Percentiles rank a stretch among this genome's conserved stretches.
phyloP scores from a whole-genome alignment of 2,329 filamentous ascomycete genomes.

The Hirsutella rhossiliensis region DNA sequence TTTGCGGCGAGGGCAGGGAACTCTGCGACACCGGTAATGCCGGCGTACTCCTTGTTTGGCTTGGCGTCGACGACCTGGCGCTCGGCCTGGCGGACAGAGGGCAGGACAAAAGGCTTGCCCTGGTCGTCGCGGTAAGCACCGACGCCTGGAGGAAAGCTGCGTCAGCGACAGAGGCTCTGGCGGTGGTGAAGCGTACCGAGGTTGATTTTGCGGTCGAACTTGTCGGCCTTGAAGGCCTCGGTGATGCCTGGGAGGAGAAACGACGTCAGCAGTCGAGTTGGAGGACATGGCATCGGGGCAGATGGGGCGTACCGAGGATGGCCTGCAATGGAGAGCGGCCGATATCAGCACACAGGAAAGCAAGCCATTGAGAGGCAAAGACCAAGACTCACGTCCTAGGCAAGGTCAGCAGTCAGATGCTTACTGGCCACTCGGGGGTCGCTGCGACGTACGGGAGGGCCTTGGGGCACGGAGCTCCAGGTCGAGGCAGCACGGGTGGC shows the following conservation, averaged over 20 bases:
- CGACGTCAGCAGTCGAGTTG: neutral
- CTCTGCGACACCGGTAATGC: constrained; percentile 88
- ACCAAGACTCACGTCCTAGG: constrained; percentile 8
- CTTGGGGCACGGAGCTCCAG: constrained; percentile 86
- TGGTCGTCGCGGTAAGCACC: constrained; percentile 97
- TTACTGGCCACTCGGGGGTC: neutral
- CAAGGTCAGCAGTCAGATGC: neutral
- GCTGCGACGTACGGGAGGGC: constrained; percentile 66
- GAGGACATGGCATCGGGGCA: neutral
- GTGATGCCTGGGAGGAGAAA: constrained; percentile 56
- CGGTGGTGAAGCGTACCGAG: constrained; percentile 46
- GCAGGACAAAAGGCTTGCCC: constrained; percentile 96
- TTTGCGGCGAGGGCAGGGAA: constrained; percentile 88
- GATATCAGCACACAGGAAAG: neutral
- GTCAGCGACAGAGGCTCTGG: constrained; percentile 1
- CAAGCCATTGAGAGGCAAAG: neutral
- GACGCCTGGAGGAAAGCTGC: constrained; percentile 48
- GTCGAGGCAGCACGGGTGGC: constrained; percentile 55
- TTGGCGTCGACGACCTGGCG: constrained; percentile 66
- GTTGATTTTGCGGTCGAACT: constrained; percentile 93
- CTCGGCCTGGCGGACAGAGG: constrained; percentile 83
- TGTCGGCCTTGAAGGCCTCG: constrained; percentile 97
- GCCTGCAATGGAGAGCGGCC: constrained; percentile 35
- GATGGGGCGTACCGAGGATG: constrained; percentile 53
- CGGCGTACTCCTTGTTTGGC: constrained; percentile 94